Percentiles rank a stretch among this genome's conserved stretches.
phyloP scores from a whole-genome alignment of 352 stramenopile species.

The Phytophthora citricola region DNA sequence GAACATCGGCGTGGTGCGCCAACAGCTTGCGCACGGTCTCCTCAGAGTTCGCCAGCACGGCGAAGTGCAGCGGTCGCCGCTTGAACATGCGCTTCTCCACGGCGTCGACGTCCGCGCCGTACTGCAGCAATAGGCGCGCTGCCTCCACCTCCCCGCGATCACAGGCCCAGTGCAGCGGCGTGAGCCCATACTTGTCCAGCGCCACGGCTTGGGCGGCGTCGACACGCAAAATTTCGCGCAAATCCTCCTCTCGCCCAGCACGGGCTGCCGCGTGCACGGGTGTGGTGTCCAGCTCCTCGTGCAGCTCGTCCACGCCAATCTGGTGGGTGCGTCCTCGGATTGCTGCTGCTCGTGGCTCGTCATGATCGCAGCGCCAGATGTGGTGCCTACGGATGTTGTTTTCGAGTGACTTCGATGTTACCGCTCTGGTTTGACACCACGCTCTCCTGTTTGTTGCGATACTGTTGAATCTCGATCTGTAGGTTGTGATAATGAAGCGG shows the following conservation, averaged over 20 bases:
- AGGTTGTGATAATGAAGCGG: slow-evolving; percentile 19
- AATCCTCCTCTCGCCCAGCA: slow-evolving; percentile 46
- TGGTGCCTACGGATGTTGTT: slow-evolving; percentile 5
- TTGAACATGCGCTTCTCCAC: slow-evolving; percentile 77
- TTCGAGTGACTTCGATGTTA: slow-evolving; percentile 6
- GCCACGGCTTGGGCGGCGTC: slow-evolving; percentile 38
- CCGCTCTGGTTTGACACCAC: slow-evolving; percentile 8
- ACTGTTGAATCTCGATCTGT: neutral
- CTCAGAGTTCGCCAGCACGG: slow-evolving; percentile 47
- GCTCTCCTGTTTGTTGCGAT: slow-evolving; percentile 2
- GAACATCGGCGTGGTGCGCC: slow-evolving; percentile 43
- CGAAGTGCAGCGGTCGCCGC: slow-evolving; percentile 72
- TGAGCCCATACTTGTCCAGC: slow-evolving; percentile 78
- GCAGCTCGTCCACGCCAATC: slow-evolving; percentile 69
- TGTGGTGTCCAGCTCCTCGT: slow-evolving; percentile 68
- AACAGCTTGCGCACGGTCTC: slow-evolving; percentile 51
- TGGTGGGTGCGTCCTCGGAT: slow-evolving; percentile 37
- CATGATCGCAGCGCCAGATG: slow-evolving; percentile 18
- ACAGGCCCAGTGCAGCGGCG: slow-evolving; percentile 74
- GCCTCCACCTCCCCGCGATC: slow-evolving; percentile 52
- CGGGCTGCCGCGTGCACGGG: slow-evolving; percentile 65
- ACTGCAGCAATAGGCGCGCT: slow-evolving; percentile 43
- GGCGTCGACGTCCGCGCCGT: slow-evolving; percentile 51
- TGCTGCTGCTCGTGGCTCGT: slow-evolving; percentile 38
- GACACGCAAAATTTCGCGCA: slow-evolving; percentile 43